A percentile compares a stretch with the other conserved stretches of the same genome.
These are phyloP conservation scores for Fusarium scirpi DNA, from an alignment of 2,329 filamentous ascomycete species.

Conservation along the genomic window DNA sequence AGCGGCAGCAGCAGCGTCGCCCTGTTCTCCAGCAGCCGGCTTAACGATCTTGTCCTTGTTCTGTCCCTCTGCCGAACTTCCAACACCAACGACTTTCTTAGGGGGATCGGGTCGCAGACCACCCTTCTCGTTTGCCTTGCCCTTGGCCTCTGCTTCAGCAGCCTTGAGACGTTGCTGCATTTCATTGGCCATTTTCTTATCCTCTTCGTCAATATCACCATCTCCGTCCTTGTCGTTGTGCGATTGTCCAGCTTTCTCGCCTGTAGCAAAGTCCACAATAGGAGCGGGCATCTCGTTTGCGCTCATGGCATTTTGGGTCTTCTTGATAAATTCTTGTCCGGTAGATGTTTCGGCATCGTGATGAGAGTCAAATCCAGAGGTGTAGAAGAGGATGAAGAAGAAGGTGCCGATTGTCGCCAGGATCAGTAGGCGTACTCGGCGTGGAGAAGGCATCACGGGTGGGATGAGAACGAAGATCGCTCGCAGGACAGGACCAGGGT, in stretches of 20 bases:
- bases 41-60: slow-evolving; percentile 57
- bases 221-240: slow-evolving; percentile 65
- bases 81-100: slow-evolving; percentile 68
- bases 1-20: slow-evolving; percentile 6
- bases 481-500: slow-evolving; percentile 22
- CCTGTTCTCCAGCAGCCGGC: slow-evolving; percentile 43
- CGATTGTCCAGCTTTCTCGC: slow-evolving; percentile 55
- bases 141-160: slow-evolving; percentile 76
- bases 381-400: slow-evolving; percentile 79
- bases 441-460: slow-evolving; percentile 72
- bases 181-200: slow-evolving; percentile 60
- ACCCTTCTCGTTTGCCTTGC: slow-evolving; percentile 74
- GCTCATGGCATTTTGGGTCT: slow-evolving; percentile 68
- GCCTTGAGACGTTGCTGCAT: slow-evolving; percentile 74
- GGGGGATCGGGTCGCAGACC: slow-evolving; percentile 70
- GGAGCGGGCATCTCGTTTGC: slow-evolving; percentile 51
- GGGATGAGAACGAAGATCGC: slow-evolving; percentile 22
- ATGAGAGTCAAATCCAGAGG: slow-evolving; percentile 67
- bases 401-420: slow-evolving; percentile 74
- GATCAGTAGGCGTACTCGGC: slow-evolving; percentile 75
- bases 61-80: slow-evolving; percentile 67
- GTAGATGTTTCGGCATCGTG: slow-evolving; percentile 59
- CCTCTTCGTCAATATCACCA: slow-evolving; percentile 67
- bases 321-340: slow-evolving; percentile 69
- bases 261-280: slow-evolving; percentile 56